A percentile compares a stretch with the other conserved stretches of the same genome.
phyloP scores from a whole-genome alignment of 1,139 yeast genomes.

The Keqinozyma sinolaborantium region DNA sequence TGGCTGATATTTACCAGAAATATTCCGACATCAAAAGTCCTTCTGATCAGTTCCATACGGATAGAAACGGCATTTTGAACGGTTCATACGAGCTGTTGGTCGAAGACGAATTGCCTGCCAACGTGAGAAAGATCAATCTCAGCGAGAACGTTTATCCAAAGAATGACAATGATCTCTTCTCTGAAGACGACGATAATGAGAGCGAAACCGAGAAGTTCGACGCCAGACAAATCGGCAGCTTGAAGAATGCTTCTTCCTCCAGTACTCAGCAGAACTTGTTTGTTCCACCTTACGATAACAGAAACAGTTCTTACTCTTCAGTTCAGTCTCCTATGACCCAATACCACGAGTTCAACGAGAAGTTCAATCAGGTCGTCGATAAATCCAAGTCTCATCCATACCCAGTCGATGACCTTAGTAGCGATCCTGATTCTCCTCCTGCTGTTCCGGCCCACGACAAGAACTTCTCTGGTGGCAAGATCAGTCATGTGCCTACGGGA shows the following conservation, averaged over 20 bases:
- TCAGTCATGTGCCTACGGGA: constrained; percentile 11
- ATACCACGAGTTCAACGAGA: constrained; percentile 49
- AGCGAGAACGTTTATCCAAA: constrained; percentile 33
- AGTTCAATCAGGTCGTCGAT: constrained; percentile 26
- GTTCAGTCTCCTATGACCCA: constrained; percentile 52
- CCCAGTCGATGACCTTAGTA: constrained; percentile 10
- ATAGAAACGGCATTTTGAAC: constrained; percentile 30
- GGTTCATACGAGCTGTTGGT: constrained; percentile 34
- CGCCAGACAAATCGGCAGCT: constrained; percentile 22
- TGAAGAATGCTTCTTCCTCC: constrained; percentile 7
- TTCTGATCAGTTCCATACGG: constrained; percentile 33
- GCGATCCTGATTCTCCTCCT: constrained; percentile 14
- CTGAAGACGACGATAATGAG: constrained; percentile 30
- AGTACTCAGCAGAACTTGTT: constrained; percentile 8
- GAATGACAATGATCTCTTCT: constrained; percentile 36
- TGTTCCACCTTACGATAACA: constrained; percentile 25
- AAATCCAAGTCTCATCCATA: constrained; percentile 1
- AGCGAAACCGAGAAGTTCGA: constrained; percentile 21
- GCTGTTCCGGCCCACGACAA: constrained; percentile 23
- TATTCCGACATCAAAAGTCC: constrained; percentile 42
- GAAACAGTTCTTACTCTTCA: constrained; percentile 38
- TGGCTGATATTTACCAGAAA: constrained; percentile 45
- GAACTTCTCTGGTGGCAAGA: constrained; percentile 9
- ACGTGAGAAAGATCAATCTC: constrained; percentile 26
- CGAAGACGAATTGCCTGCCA: constrained; percentile 34